Percentiles rank a stretch among this genome's conserved stretches.
Evolutionary conservation across 2,329 filamentous ascomycete genomes (phyloP).

Genomic region (Nemania diffusa): DNA sequence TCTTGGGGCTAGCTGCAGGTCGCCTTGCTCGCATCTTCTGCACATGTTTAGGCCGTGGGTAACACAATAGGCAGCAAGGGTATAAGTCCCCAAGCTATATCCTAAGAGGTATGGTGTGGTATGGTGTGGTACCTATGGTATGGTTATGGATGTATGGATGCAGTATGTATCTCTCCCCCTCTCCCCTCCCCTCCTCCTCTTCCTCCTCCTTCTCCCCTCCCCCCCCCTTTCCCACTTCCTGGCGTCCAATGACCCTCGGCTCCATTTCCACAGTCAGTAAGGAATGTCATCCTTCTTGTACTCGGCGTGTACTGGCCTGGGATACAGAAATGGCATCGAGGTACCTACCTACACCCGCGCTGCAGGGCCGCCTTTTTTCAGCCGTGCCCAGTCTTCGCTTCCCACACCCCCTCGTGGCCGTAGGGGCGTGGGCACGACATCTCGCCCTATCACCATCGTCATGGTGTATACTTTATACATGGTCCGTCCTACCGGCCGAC

Average conservation of each 20-base stretch:
- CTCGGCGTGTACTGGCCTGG: conserved; percentile 24
- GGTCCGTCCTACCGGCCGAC: conserved; percentile 10
- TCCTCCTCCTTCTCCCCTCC: neutral
- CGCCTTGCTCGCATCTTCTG: conserved; percentile 30
- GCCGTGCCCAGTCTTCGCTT: conserved; percentile 32
- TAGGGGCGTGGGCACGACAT: conserved; percentile 12
- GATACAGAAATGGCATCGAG: conserved; percentile 25
- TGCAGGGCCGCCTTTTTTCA: conserved; percentile 37
- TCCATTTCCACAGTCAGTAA: conserved; percentile 22
- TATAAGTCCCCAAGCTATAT: conserved; percentile 23
- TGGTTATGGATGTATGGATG: neutral
- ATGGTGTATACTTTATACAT: conserved; percentile 16
- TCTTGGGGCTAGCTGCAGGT: conserved; percentile 27
- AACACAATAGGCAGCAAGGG: conserved; percentile 8
- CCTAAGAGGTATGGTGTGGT: conserved; percentile 18
- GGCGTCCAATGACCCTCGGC: conserved; percentile 23
- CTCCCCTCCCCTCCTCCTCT: neutral
- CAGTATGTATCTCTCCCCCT: too few relatives aligned
- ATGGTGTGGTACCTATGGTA: neutral
- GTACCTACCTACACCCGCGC: conserved; percentile 24
- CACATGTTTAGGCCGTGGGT: conserved; percentile 27
- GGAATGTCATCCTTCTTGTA: conserved; percentile 28
- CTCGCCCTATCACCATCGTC: conserved; percentile 24
- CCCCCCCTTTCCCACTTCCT: conserved; percentile 13
- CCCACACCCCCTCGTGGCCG: conserved; percentile 32